Percentiles rank a stretch among this genome's conserved stretches.
Evolutionary conservation across 2,329 filamentous ascomycete species (phyloP).

Genomic region (Xylariaceae sp.): DNA sequence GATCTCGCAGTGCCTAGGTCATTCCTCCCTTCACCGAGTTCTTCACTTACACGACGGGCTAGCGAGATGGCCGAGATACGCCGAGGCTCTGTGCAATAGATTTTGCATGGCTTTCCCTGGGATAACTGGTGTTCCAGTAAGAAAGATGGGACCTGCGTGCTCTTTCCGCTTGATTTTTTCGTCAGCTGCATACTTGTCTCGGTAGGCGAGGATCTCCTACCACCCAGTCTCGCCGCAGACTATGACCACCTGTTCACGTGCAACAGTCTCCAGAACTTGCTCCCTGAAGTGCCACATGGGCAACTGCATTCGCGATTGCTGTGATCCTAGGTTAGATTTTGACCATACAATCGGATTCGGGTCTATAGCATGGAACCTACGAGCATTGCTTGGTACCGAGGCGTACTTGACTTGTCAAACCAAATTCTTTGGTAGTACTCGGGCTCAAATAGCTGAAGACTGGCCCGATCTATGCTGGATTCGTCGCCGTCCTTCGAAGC

Average conservation of each 20-base stretch:
- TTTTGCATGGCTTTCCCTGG: slow-evolving; percentile 81
- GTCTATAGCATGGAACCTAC: slow-evolving; percentile 44
- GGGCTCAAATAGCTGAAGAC: slow-evolving; percentile 46
- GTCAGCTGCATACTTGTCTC: not conserved
- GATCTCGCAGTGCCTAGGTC: slow-evolving; percentile 85
- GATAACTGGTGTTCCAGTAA: slow-evolving; percentile 87
- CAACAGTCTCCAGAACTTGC: slow-evolving; percentile 77
- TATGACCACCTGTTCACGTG: slow-evolving; percentile 84
- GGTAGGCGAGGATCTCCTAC: slow-evolving; percentile 45
- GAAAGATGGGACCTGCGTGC: slow-evolving; percentile 95
- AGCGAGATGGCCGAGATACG: slow-evolving; percentile 96
- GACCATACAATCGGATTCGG: not conserved
- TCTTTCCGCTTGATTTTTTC: slow-evolving; percentile 72
- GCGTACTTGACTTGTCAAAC: slow-evolving; percentile 61
- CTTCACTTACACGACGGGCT: slow-evolving; percentile 90
- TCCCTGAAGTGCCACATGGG: slow-evolving; percentile 89
- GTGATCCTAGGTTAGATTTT: slow-evolving; percentile 8
- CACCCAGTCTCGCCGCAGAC: slow-evolving; percentile 96
- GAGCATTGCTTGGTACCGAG: slow-evolving; percentile 80
- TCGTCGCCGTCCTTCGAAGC: slow-evolving; percentile 57
- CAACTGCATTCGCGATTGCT: slow-evolving; percentile 73
- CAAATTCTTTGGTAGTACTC: slow-evolving; percentile 65
- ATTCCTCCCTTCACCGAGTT: slow-evolving; percentile 82
- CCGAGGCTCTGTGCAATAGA: slow-evolving; percentile 94
- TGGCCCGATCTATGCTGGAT: slow-evolving; percentile 51